Evolutionary conservation across 2,329 filamentous ascomycete species (phyloP), one percentile per base, ranked within the genome.

Genomic region (Penicillium griseofulvum): DNA sequence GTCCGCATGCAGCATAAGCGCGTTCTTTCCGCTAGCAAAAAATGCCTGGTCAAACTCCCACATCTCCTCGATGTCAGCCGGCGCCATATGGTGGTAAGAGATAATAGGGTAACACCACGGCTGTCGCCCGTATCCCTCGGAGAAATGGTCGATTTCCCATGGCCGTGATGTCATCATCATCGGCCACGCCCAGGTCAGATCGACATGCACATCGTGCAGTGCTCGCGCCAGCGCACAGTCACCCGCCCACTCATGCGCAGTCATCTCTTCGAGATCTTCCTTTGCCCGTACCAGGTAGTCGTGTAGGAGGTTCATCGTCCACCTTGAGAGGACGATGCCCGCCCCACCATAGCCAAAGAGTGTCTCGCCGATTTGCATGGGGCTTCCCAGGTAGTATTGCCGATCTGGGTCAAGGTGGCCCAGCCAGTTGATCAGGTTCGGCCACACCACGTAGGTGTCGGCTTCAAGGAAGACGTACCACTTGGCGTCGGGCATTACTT

Each of bases 381-480:
- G 78, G 52, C 79, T 80, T n/a, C 80, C 82, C 22, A 82, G 71
- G 65, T 83, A 85, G 47, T 74, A 71, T 5, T 77, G 75, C 33
- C 76, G 65, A 0, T 61, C 65, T 4, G 77, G 59, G 58, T 85
- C 75, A 52, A 80, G 74, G 19, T 76, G 69, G 5, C 69, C 70
- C 26, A 85, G 69, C 80, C 80, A 85, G 26, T 74, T 68, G 16
- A 82, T 60, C 43, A 84, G 59, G 47, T 80, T 81, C 36, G 74
- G 69, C 73, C 81, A 81, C 22, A 82, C 66, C 16, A 84, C 66
- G 59, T 81, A 84, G 0, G 81, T 83, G 61, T 85, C 83, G 0
- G 79, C 76, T 58, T 84, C 82, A 22, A 83, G 74, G 64, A 85
- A 85, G 50, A 83, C 70, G 57, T 79, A 85, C 82, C 82, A 85